These are phyloP conservation scores for Sechiopsis laciniata DNA, from an alignment of 306 rosid species.

Conservation along the genomic window DNA sequence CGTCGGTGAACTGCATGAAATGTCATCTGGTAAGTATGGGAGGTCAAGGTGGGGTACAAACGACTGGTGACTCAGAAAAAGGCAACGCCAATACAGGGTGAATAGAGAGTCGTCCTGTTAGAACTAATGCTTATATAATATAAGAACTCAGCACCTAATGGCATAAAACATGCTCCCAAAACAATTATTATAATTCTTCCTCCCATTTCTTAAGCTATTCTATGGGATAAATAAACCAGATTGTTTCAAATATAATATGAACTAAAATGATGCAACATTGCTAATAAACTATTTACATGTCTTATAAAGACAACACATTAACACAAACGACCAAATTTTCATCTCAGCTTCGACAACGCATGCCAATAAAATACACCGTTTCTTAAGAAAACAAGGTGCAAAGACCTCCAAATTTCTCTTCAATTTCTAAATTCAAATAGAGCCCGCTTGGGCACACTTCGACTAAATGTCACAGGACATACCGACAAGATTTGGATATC, in stretches of 20 bases:
- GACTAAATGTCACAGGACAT: too few species aligned
- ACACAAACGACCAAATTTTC: background rate
- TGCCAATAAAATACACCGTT: too few species aligned
- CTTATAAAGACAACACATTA: background rate
- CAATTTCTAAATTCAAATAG: background rate
- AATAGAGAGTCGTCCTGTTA: background rate
- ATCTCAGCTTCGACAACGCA: background rate
- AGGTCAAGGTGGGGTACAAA: too few species aligned
- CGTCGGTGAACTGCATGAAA: constrained; percentile 69
- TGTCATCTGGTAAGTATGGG: constrained; percentile 17
- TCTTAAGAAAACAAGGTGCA: too few species aligned
- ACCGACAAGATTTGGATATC: too few species aligned
- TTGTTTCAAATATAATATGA: background rate
- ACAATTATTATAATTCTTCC: background rate
- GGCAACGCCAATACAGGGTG: background rate
- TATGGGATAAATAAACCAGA: background rate
- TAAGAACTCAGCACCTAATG: background rate
- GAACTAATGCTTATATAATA: background rate
- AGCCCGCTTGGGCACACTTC: too few species aligned
- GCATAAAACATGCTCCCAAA: constrained; percentile 3
- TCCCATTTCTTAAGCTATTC: background rate
- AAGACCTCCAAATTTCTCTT: too few species aligned
- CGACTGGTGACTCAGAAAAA: background rate
- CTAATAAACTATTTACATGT: background rate
- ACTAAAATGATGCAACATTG: background rate